Base-by-base conservation (phyloP, 345 rosid species). In the Murraya koenigii region DNA sequence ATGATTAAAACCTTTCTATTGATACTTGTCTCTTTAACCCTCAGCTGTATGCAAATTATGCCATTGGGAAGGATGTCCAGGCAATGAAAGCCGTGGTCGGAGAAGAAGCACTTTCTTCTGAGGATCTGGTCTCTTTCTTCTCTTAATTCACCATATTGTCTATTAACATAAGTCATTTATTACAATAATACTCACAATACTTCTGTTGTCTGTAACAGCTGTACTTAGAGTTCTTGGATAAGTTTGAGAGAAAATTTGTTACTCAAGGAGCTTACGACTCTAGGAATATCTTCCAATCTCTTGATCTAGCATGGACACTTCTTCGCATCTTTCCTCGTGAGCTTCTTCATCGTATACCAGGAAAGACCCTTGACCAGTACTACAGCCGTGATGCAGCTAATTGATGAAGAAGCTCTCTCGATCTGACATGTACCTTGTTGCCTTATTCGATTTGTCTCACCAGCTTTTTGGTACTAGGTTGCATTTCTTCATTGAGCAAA, bases 1-100 rank as follows among this genome's bases (percentile, higher is more conserved):
- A 30, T 17, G 66, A 2, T 26, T 74, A 26, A 64, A 10, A 67
- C 66, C 67, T 41, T 36, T 32, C 49, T 62, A 10, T 23, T 75
- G 8, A 19, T 15, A 26, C n/a, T 69, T 49, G 22, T 39, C 25
- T 61, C 54, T 72, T 73, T 81, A 49, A 14, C 56, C 64, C 77
- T 69, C 91, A 94, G 98, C 82, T 95, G 65, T 95, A 95, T 83
- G 99, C 99, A 74, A 95, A 95, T 80, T 92, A 95, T 77, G 98
- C 98, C 32, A 95, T 93, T 75, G 98, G 98, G 69, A 93, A 95
- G 84, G 99, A 95, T 80, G 98, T 95, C 15, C 97, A 95, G 85
- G 99, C 99, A 63, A 95, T 95, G 99, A 92, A 95, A 85, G 98
- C 98, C 69, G 99, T 95, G 83, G 99, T 95, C 22, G 99, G 99